Evolutionary conservation across 129 eudicot genomes (phyloP), one percentile per base, ranked within the genome.

Genomic region (Solidago caesia): DNA sequence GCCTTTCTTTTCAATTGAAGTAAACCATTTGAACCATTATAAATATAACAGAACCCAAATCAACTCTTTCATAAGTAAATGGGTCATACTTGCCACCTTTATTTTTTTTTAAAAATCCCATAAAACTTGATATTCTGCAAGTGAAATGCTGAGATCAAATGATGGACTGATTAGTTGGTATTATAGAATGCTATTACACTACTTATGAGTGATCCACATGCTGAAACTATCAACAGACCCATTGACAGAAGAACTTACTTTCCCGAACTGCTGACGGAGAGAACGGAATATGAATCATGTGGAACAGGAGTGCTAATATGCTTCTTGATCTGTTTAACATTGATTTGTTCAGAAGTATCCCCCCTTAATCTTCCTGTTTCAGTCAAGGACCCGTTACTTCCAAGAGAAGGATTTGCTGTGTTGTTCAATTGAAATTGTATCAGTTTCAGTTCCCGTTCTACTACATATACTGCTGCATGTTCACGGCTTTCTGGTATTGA

Each of bases 231-330:
- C 0, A 57, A 41, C 57, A 65, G 33, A 67, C 74, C 68, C 64
- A 16, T 33, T 12, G 72, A 68, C 8, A 59, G 60, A 26, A 21
- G 44, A 43, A 86, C 97, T 85, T 88, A 94, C 99, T 94, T 94
- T 62, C 97, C 97, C 0, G 99, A 90, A 89, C 97, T 90, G 91
- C 99, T 94, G 45, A 91, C 85, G 6, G 97, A 91, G 48, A 91
- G 87, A 75, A 94, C 89, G 0, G 96, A 89, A 77, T 88, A 91
- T 25, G 96, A 94, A 79, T 94, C 97, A 72, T 95, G 99, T 67
- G 99, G 99, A 85, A 91, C 97, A 55, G 99, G 91, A 46, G 97
- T 91, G 69, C 97, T 95, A 41, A 91, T 87, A 63, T 87, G 96
- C 86, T 87, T 95, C 75, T 95, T 95, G 6, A 83, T 80, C 87